phyloP scores from a whole-genome alignment of 768 basidiomycete species.

The Hydnomerulius pinastri region DNA sequence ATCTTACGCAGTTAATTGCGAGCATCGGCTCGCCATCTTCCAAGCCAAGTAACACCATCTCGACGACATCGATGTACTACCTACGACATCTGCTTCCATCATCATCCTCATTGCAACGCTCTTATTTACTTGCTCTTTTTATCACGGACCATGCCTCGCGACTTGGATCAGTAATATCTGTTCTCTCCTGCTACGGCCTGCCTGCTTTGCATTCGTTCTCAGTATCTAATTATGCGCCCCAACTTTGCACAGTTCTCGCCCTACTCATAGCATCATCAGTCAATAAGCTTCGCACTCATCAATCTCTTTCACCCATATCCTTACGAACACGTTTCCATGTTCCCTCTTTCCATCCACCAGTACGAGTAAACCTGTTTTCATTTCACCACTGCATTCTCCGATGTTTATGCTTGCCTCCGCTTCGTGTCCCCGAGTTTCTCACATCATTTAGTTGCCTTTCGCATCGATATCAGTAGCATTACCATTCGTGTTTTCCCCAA shows the following conservation, averaged over 20 bases:
- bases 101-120: constrained; percentile 17
- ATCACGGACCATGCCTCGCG: constrained; percentile 33
- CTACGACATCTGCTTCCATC: constrained; percentile 23
- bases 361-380: constrained; percentile 6
- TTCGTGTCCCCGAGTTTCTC: not conserved
- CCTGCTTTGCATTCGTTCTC: constrained; percentile 15
- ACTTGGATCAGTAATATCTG: constrained; percentile 29
- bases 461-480: not conserved
- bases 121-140: constrained; percentile 16
- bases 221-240: constrained; percentile 20
- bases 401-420: too few relatives aligned
- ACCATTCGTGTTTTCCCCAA: not conserved
- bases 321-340: constrained; percentile 9
- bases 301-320: constrained; percentile 12
- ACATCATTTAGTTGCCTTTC: not conserved
- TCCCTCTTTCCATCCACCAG: constrained; percentile 2
- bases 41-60: constrained; percentile 26
- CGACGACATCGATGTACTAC: constrained; percentile 28
- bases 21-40: constrained; percentile 20
- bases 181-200: constrained; percentile 2
- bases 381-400: constrained; percentile 1
- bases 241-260: constrained; percentile 16
- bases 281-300: constrained; percentile 21
- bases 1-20: constrained; percentile 33
- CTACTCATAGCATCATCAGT: constrained; percentile 13